Conservation (phyloP, 2,329 filamentous ascomycete species). For the Ceratocystis eucalypticola region DNA sequence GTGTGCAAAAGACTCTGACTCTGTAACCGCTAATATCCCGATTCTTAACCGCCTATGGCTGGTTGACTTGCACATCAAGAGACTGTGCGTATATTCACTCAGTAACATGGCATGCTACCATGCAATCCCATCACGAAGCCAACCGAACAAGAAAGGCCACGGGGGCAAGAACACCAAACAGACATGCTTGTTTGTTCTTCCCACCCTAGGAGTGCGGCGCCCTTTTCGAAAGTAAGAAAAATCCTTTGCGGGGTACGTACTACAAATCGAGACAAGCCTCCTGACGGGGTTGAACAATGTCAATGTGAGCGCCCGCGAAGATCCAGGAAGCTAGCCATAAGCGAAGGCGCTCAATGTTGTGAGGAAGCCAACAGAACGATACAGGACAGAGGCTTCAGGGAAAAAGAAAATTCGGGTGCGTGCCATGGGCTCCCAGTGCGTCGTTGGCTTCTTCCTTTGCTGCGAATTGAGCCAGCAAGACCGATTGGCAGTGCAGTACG, state of each 20-base stretch:
- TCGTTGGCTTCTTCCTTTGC: not conserved
- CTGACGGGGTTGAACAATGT: not conserved
- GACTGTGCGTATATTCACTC: not conserved
- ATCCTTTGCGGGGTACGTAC: slow-evolving; percentile 2
- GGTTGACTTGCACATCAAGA: not conserved
- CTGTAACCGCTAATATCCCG: not conserved
- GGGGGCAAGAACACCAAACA: not conserved
- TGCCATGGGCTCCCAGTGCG: too few relatives aligned
- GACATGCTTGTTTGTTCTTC: not conserved
- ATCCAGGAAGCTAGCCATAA: not conserved
- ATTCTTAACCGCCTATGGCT: not conserved
- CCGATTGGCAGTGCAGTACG: not conserved
- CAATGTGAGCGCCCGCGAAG: slow-evolving; percentile 4
- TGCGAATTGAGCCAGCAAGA: not conserved
- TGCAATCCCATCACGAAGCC: not conserved
- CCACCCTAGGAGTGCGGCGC: not conserved
- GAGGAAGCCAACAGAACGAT: not conserved
- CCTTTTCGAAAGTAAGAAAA: not conserved
- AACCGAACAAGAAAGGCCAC: too few relatives aligned
- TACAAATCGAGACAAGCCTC: not conserved
- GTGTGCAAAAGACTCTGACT: not conserved
- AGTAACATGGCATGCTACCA: slow-evolving; percentile 6
- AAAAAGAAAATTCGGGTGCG: not conserved
- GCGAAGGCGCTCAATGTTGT: not conserved
- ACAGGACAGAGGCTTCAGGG: not conserved